Conservation (phyloP, 306 rosid species). For the Prunus davidiana region DNA sequence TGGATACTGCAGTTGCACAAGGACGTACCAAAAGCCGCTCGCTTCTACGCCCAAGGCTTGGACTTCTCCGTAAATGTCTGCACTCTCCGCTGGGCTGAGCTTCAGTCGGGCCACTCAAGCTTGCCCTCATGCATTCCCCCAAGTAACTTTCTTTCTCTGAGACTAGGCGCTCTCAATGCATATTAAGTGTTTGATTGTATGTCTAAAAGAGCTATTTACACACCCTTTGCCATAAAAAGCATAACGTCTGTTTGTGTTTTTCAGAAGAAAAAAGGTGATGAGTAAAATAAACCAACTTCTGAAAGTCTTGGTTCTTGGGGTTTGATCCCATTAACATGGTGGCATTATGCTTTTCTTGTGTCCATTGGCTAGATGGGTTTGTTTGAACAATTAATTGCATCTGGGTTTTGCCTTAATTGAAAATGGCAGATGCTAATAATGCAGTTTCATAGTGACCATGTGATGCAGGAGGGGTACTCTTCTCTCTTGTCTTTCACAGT, state of each 20-base stretch:
- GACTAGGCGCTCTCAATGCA: not conserved
- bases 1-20: constrained; percentile 82
- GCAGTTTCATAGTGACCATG: constrained; percentile 55
- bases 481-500: constrained; percentile 77
- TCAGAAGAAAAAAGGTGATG: not conserved
- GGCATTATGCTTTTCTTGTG: not conserved
- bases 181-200: constrained; percentile 41
- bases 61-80: constrained; percentile 74
- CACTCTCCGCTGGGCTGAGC: constrained; percentile 86
- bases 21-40: constrained; percentile 88
- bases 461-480: constrained; percentile 57
- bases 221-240: not conserved
- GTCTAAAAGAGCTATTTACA: constrained; percentile 13
- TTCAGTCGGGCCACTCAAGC: constrained; percentile 76
- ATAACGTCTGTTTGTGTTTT: not conserved
- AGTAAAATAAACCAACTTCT: not conserved
- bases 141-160: constrained; percentile 22
- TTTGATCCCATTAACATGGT: not conserved
- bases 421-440: constrained; percentile 18
- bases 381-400: not conserved
- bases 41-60: constrained; percentile 74
- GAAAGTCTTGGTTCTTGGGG: too few species aligned
- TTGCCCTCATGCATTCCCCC: constrained; percentile 74
- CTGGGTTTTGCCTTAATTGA: constrained; percentile 1
- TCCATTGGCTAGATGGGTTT: not conserved